Base-by-base conservation (phyloP, 768 basidiomycete species). In the Auriculariales sp. region DNA sequence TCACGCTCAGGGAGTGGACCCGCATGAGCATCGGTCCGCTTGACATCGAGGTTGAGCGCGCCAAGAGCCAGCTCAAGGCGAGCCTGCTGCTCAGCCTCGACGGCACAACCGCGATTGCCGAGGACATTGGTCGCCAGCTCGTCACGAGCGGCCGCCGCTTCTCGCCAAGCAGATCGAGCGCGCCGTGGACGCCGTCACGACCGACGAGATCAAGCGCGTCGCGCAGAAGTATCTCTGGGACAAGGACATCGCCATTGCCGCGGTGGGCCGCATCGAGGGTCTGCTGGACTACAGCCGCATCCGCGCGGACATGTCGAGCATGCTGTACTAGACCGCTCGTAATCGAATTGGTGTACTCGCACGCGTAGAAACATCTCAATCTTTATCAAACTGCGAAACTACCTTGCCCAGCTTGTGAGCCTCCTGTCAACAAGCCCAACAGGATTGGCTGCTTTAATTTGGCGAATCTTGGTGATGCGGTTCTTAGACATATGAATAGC, bases 61-160 rank as follows among this genome's bases (percentile, higher is more conserved):
- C 94, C 47, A 99, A 99, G 78, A 91, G 86, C 62, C 95, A 98
- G 70, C 80, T 98, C 57, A 99, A 98, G 74, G 93, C 94, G 48
- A 84, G 82, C 50, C 70, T 98, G 56, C 71, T 99, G 35, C 78
- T 99, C 46, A 74, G 82, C 52, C 71, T 98, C 35, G 95, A 98
- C 58, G 95, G 95, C n/a, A 85, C 90, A 15, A 97, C 92, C 28
- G 90, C 92, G 48, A 77, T 93, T 54, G 94, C 95, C 29, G 95
- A 99, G 71, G 95, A 99, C 60, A 92, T 98, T 66, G 94, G 95
- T n/a, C 72, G 93, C 58, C 94, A 97, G 63, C 75, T 99, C 53
- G 88, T 99, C 53, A 98, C 94, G 29, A 90, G 81, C 54, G 95
- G 95, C 49, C 81, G 74, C 55, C 74, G 95, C 59, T 74, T 85